A percentile compares a stretch with the other conserved stretches of the same genome.
phyloP scores from a whole-genome alignment of 2,329 filamentous ascomycete species.

The Endoconidiophora polonica region DNA sequence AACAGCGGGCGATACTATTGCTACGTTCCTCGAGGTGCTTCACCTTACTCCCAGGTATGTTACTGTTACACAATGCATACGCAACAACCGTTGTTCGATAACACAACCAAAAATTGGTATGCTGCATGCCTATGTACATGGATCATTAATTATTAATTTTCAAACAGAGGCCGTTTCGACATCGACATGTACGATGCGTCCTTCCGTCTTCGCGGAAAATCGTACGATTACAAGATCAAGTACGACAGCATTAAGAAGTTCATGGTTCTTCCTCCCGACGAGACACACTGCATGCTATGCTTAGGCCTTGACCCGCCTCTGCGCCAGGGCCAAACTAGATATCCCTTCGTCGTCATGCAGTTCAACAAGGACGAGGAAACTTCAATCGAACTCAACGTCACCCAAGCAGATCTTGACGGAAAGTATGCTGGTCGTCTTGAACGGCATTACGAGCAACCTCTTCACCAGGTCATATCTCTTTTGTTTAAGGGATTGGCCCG shows the following conservation, averaged over 20 bases:
- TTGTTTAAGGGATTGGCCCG: slow-evolving; percentile 89
- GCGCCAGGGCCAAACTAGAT: slow-evolving; percentile 90
- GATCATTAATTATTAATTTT: too few species aligned
- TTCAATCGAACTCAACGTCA: slow-evolving; percentile 89
- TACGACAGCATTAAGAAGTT: slow-evolving; percentile 98
- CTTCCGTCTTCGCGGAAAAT: slow-evolving; percentile 93
- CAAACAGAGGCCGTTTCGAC: slow-evolving; percentile 80
- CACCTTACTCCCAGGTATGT: slow-evolving; percentile 79
- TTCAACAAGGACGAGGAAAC: slow-evolving; percentile 97
- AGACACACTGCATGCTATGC: slow-evolving; percentile 86
- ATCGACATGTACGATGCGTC: slow-evolving; percentile 99
- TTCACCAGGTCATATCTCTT: slow-evolving; percentile 84
- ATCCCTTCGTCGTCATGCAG: slow-evolving; percentile 98
- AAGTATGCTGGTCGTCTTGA: slow-evolving; percentile 82
- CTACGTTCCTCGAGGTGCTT: slow-evolving; percentile 88
- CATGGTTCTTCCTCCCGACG: slow-evolving; percentile 94
- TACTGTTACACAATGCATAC: not conserved
- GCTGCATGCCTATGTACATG: not conserved
- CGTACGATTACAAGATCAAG: slow-evolving; percentile 99
- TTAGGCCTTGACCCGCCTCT: slow-evolving; percentile 89
- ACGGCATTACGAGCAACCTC: slow-evolving; percentile 79
- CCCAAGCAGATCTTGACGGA: slow-evolving; percentile 67
- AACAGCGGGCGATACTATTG: slow-evolving; percentile 94
- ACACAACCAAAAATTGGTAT: slow-evolving; percentile 17
- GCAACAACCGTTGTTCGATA: slow-evolving; percentile 9